Conservation (phyloP, 345 rosid species). For the Eucalyptus pumila region DNA sequence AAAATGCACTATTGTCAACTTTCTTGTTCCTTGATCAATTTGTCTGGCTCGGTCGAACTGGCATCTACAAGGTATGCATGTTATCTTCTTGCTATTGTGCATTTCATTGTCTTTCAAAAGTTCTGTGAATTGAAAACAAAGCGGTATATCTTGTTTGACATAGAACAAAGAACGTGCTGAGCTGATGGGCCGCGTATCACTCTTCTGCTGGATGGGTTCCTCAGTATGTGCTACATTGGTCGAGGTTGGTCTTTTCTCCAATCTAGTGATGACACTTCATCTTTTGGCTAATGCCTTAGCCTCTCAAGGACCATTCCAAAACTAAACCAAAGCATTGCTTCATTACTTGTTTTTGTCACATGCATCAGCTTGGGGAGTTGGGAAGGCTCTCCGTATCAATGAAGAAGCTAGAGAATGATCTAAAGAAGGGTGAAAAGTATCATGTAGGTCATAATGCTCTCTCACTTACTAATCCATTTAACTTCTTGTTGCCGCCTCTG, state of each 20-base stretch:
- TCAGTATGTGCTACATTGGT: conserved; percentile 66
- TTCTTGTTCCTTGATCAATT: conserved; percentile 97
- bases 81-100: not conserved
- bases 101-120: not conserved
- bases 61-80: conserved; percentile 70
- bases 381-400: conserved; percentile 73
- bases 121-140: not conserved
- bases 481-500: not conserved
- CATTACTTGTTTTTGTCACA: not conserved
- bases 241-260: conserved; percentile 38
- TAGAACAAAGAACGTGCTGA: conserved; percentile 88
- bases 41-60: conserved; percentile 92
- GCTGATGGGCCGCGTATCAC: conserved; percentile 67
- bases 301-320: not conserved
- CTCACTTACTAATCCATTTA: not conserved
- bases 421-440: conserved; percentile 51
- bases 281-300: not conserved
- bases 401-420: conserved; percentile 73
- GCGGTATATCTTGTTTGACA: not conserved
- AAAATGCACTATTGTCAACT: conserved; percentile 75
- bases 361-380: conserved; percentile 66
- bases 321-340: not conserved
- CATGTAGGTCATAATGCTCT: conserved; percentile 21
- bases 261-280: not conserved
- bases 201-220: conserved; percentile 92